Base-by-base conservation (phyloP, 2,329 filamentous ascomycete genomes). In the Ophiocordyceps unilateralis region DNA sequence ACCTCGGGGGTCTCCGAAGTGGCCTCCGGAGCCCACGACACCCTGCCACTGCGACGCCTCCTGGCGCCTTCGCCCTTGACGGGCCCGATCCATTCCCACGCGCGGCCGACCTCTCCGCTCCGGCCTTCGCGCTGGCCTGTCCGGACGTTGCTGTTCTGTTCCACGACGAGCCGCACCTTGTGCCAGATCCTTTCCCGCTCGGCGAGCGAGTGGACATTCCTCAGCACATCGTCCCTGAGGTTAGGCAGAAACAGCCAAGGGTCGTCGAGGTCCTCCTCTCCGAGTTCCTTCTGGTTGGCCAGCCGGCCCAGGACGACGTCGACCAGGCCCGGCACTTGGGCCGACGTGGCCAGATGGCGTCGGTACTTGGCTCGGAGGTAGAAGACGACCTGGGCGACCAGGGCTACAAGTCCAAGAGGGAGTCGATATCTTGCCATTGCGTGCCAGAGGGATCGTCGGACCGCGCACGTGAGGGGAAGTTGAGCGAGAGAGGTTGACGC, bases 141-240 rank as follows among this genome's bases (percentile, higher is more conserved):
- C 37, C 91, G 74, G 15, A 98, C 82, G 55, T 98, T 98, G 46
- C 84, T 83, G 59, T 98, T 98, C 60, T 80, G 79, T 62, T 98
- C 91, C 1, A 98, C 88, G 42, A 96, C 81, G 42, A 70, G 75
- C 50, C 78, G 74, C 19, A 98, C 91, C 41, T 77, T 76, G 49
- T 78, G 72, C 91, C 93, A 98, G 41, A 98, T 68, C 44, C 76
- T 74, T 55, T 91, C 82, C 32, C 91, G 73, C 52, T 87, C 76
- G 9, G 71, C 69, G 19, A 88, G 70, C 4, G 75, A 81, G 58
- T 95, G 85, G 47, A 93, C 79, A 23, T 81, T 76, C 19, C 89
- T 72, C 34, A 98, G 68, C 3, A 98, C 81, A 55, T 96, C 89
- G 55, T 98, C 91, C 46, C 91, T 73, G 43, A 98, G 66, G 57